Evolutionary conservation across 169 alveolate species (phyloP), one percentile per base, ranked within the genome.

Genomic region (Plasmodium blacklocki): DNA sequence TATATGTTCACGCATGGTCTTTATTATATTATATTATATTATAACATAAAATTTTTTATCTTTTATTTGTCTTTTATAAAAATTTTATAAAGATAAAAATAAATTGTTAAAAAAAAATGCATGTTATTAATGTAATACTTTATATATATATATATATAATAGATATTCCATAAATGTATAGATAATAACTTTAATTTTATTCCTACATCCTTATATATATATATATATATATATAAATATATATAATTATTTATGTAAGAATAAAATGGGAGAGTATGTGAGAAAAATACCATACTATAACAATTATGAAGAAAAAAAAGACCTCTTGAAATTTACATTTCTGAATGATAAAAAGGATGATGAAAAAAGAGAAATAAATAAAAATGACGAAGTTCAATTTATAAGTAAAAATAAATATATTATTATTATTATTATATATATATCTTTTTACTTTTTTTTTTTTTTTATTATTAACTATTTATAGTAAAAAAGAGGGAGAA

Each of bases 221-320:
- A 32, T 32, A 32, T 32, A 32, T 32, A 32, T 29, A 29, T 29
- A 1, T 29, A 4, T 32, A 32, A 5, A 32, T 32, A 26, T 26
- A 26, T 26, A 0, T 32, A 32, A 2, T 39, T 39, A 39, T 39
- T 39, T 39, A 39, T 39, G 47, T 39, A 39, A 39, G 47, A 59
- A 66, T 11, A 67, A 54, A 67, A 80, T 80, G 90, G 90, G 73
- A 18, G 90, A 80, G 21, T 80, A 80, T 59, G 68, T 9, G 58
- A 80, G 80, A 72, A 80, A 80, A 67, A 52, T 80, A 23, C 90
- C 90, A n/a, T 18, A 52, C 62, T 80, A 26, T 80, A 80, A 80
- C 50, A 80, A 80, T 39, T 80, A 67, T 21, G 90, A 80, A 50
- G 68, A 67, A 19, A 80, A 80, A 52, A 67, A 80, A 54, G 90